phyloP scores from a whole-genome alignment of 176 grass and related monocot genomes.

The sorghum (Sorghum bicolor) region DNA sequence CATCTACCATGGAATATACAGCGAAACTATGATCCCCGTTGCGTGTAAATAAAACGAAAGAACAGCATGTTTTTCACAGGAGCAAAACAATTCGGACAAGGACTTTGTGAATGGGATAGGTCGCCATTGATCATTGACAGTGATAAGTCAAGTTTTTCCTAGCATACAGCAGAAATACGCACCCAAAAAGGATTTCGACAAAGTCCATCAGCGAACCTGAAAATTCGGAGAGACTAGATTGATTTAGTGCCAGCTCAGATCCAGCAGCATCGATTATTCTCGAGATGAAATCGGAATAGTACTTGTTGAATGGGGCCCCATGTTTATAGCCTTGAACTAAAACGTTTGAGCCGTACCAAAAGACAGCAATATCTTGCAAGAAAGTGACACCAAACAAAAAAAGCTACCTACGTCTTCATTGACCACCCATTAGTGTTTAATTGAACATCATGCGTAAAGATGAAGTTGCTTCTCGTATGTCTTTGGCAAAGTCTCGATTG shows the following conservation, averaged over 20 bases:
- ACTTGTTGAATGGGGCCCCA: not conserved
- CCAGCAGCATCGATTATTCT: not conserved
- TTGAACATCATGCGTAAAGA: not conserved
- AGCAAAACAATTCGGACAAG: not conserved
- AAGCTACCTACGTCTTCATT: not conserved
- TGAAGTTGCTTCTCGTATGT: not conserved
- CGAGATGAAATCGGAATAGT: not conserved
- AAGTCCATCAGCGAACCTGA: not conserved
- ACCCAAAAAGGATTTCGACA: not conserved
- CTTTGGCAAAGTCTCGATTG: not conserved
- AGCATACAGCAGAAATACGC: not conserved
- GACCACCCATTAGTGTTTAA: not conserved
- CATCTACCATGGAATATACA: constrained; percentile 6
- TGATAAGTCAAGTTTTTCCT: not conserved
- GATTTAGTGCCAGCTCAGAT: not conserved
- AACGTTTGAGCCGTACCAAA: constrained; percentile 9
- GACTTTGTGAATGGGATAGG: not conserved
- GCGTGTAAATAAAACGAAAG: not conserved
- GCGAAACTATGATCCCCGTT: not conserved
- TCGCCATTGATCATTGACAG: not conserved
- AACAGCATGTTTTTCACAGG: not conserved
- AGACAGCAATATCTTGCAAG: constrained; percentile 25
- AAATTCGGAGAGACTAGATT: constrained; percentile 9
- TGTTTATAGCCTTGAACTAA: not conserved
- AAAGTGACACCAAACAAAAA: constrained; percentile 17